Base-by-base conservation (phyloP, 306 rosid species). In the Astragalus glycyphyllos region DNA sequence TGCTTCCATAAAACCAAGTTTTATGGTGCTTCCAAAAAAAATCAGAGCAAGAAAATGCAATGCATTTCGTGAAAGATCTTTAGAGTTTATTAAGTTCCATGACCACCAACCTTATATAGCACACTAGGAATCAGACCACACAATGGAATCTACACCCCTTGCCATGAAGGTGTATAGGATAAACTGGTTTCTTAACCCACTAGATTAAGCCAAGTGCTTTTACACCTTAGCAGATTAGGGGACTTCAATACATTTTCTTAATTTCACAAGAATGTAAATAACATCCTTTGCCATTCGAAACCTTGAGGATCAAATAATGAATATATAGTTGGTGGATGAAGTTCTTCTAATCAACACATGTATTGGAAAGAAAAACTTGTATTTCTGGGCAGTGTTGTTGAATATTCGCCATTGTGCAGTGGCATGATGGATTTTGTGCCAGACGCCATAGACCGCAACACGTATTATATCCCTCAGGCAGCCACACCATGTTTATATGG, bases 161-260 rank as follows among this genome's bases (percentile, higher is more conserved):
- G 11, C 46, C 34, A 9, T 48, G 47, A 14, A 49, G 59, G 29
- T 15, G 11, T 50, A 16, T 50, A 16, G 11, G 7, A 49, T 37
- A 11, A 68, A 50, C 60, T 50, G 11, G 49, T 50, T 5, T 14
- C 32, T 48, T 46, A 32, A 14, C 17, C 35, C 29, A 11, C 10
- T 46, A 29, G 16, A 56, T 55, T 23, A 26, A 11, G 15, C 35
- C n/a, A 55, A 23, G 4, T 38, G 17, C 32, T 37, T 60, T 60
- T 38, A 11, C 66, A 40, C 68, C 8, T 61, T 54, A 47, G n/a
- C 20, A 13, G 7, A 23, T 14, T 4, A 46, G 46, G 7, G 32
- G 48, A 14, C 23, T 31, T 71, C 58, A 66, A 48, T 31, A 14
- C 55, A 11, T 31, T 71, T 57, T 71, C 67, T 44, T 45, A 16